phyloP scores from a whole-genome alignment of 305 asterid species.

The Solanum hybrid region DNA sequence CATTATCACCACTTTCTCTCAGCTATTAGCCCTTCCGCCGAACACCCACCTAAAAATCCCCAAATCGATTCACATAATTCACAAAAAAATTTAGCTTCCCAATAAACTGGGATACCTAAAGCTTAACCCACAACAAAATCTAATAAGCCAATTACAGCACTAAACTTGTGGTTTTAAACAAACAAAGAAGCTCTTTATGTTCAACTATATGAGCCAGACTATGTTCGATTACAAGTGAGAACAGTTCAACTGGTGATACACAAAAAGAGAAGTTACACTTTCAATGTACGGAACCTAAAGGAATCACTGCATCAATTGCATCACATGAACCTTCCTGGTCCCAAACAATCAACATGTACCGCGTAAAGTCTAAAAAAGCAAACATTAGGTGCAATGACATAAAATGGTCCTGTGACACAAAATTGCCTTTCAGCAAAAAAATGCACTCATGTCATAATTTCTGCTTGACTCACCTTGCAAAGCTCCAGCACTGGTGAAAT shows the following conservation, averaged over 20 bases:
- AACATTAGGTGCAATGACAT: not conserved
- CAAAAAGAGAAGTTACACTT: not conserved
- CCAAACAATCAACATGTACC: not conserved
- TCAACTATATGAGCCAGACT: constrained; percentile 1
- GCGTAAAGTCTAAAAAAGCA: not conserved
- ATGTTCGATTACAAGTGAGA: not conserved
- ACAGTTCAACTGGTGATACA: not conserved
- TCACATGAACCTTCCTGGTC: not conserved
- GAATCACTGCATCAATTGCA: not conserved
- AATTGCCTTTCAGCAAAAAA: not conserved
- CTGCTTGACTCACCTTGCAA: constrained; percentile 52
- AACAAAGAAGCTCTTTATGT: not conserved
- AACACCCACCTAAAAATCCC: not conserved
- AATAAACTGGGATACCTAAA: not conserved
- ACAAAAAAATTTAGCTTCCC: not conserved
- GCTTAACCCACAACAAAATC: not conserved
- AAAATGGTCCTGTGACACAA: not conserved
- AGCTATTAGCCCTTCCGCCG: not conserved
- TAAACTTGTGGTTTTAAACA: not conserved
- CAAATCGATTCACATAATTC: not conserved
- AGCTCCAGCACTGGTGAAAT: constrained; percentile 79
- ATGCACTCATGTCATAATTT: not conserved
- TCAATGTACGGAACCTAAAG: not conserved
- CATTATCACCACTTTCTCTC: not conserved
- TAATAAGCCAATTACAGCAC: not conserved